phyloP scores from a whole-genome alignment of 352 stramenopile species.

The Globisporangium apiculatum region DNA sequence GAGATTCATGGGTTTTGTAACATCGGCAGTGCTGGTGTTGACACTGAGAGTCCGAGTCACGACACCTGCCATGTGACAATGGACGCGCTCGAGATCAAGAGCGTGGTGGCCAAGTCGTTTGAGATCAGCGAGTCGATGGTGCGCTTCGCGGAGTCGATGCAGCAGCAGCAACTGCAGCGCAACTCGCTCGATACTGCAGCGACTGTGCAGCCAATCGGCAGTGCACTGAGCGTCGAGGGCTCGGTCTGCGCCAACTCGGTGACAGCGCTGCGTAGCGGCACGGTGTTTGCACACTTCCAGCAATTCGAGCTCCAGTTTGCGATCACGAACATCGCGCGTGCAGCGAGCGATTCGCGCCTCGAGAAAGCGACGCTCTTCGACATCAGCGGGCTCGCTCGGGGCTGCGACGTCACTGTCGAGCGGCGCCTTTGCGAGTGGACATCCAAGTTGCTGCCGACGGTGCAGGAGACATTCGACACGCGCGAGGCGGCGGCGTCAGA shows the following conservation, averaged over 20 bases:
- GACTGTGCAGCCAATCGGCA: slow-evolving; percentile 12
- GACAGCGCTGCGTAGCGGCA: neutral
- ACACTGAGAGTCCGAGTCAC: too few species aligned
- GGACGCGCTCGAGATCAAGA: slow-evolving; percentile 26
- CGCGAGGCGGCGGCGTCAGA: slow-evolving; percentile 8
- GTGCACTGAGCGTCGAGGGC: slow-evolving; percentile 28
- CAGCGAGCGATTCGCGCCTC: neutral
- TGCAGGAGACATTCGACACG: slow-evolving; percentile 35
- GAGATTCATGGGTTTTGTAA: neutral
- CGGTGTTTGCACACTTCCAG: slow-evolving; percentile 4
- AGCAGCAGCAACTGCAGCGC: slow-evolving; percentile 8
- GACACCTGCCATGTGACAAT: slow-evolving; percentile 7
- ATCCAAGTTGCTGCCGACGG: slow-evolving; percentile 12
- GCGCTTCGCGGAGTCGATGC: slow-evolving; percentile 21
- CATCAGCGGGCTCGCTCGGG: slow-evolving; percentile 17
- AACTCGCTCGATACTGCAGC: slow-evolving; percentile 15
- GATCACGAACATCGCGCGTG: slow-evolving; percentile 29
- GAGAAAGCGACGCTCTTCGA: slow-evolving; percentile 25
- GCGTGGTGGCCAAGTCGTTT: slow-evolving; percentile 29
- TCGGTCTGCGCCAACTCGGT: slow-evolving; percentile 11
- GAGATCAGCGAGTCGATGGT: slow-evolving; percentile 31
- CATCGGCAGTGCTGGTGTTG: too few species aligned
- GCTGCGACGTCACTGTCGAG: slow-evolving; percentile 13
- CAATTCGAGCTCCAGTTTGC: slow-evolving; percentile 29
- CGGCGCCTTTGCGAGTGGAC: neutral